These are phyloP conservation scores for Trichoderma atroviride DNA, from an alignment of 2,329 filamentous ascomycete genomes.

Conservation along the genomic window DNA sequence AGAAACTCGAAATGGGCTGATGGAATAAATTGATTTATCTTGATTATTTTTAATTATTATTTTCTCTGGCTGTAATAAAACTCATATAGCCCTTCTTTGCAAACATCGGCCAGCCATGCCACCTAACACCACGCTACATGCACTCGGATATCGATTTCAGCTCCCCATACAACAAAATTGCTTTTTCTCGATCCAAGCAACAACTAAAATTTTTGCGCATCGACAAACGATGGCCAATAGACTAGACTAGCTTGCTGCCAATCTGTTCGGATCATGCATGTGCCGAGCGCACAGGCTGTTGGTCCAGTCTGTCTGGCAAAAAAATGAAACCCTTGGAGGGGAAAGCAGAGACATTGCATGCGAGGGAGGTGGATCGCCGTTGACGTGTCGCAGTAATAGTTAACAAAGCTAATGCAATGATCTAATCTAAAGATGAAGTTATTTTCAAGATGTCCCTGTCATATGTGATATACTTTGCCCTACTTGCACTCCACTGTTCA, in stretches of 20 bases:
- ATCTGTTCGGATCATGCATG: conserved; percentile 6
- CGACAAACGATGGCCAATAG: background rate
- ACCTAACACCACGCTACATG: background rate
- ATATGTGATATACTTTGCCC: conserved; percentile 1
- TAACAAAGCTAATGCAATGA: background rate
- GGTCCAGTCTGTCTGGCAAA: background rate
- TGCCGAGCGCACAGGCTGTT: background rate
- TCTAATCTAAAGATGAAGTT: background rate
- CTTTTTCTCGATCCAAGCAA: background rate
- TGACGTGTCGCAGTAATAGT: background rate
- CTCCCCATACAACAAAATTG: background rate
- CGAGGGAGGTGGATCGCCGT: conserved; percentile 22
- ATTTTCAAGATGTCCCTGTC: background rate
- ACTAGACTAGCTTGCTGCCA: background rate
- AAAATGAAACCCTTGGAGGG: background rate
- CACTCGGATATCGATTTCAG: background rate
- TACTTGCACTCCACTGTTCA: background rate
- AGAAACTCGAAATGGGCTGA: background rate
- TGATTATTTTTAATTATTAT: background rate
- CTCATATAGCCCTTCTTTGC: background rate
- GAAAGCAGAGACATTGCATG: background rate
- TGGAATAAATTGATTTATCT: background rate
- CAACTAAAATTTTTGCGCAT: background rate
- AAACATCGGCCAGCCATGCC: background rate
- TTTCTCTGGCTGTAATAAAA: background rate